phyloP scores from a whole-genome alignment of 2,329 filamentous ascomycete genomes.

The Ceratocystis alfenasii region DNA sequence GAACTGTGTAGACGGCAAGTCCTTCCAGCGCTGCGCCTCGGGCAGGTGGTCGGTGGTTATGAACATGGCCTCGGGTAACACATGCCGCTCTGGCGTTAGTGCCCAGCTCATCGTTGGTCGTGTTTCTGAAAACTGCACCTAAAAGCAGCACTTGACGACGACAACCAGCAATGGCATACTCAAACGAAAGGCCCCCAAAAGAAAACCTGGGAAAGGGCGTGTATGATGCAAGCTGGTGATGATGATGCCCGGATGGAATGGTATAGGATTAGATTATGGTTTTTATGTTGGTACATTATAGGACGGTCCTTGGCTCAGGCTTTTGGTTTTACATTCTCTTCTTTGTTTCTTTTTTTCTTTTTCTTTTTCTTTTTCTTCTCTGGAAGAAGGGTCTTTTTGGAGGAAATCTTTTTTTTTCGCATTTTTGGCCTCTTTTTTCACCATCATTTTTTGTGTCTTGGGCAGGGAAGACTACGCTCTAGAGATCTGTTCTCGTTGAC shows the following conservation, averaged over 20 bases:
- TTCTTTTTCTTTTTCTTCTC: conserved; percentile 8
- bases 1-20: conserved; percentile 43
- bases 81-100: conserved; percentile 32
- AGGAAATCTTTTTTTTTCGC: background rate
- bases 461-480: background rate
- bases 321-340: conserved; percentile 9
- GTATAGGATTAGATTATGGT: conserved; percentile 3
- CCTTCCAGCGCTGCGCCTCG: conserved; percentile 52
- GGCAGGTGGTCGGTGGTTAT: conserved; percentile 42
- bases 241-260: background rate
- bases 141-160: background rate
- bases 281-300: conserved; percentile 11
- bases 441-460: background rate
- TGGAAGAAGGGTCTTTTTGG: conserved; percentile 13
- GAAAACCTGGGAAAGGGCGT: background rate
- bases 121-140: conserved; percentile 11
- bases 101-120: conserved; percentile 12
- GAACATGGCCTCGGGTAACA: conserved; percentile 42
- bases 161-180: background rate
- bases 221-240: background rate
- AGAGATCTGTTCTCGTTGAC: background rate
- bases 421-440: background rate
- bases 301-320: conserved; percentile 12
- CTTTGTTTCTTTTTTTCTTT: conserved; percentile 17
- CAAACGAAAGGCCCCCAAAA: background rate